A percentile compares a stretch with the other conserved stretches of the same genome.
Conservation (phyloP, 805 yeast genomes). For the Grigorovia humatica region DNA sequence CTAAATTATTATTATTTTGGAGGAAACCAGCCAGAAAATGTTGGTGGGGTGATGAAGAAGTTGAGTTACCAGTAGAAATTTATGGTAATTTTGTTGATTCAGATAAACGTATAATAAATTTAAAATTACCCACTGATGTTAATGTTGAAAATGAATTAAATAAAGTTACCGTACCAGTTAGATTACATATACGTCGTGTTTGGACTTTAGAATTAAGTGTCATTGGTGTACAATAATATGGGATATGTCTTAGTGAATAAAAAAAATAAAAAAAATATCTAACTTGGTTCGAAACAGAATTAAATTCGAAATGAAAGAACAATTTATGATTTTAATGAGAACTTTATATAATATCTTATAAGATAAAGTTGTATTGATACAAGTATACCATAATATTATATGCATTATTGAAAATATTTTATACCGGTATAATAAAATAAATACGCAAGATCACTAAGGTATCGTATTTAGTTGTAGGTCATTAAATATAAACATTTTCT, state of each 20-base stretch:
- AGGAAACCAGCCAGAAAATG: constrained; percentile 96
- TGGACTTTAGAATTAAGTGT: constrained; percentile 95
- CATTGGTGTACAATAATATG: constrained; percentile 52
- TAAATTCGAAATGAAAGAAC: too few species aligned
- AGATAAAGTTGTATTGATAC: too few species aligned
- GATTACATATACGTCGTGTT: constrained; percentile 81
- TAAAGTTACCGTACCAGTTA: constrained; percentile 35
- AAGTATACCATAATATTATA: too few species aligned
- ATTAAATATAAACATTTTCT: too few species aligned
- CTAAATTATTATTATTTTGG: constrained; percentile 83
- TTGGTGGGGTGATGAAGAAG: constrained; percentile 80
- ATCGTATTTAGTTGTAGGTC: too few species aligned
- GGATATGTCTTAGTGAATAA: not conserved
- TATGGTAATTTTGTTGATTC: constrained; percentile 18
- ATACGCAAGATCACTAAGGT: too few species aligned
- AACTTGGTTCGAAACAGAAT: not conserved
- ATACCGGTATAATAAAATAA: too few species aligned
- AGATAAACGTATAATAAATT: constrained; percentile 6
- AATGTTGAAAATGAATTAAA: constrained; percentile 9
- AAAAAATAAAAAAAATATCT: not conserved
- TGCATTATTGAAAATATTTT: not conserved
- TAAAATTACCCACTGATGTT: constrained; percentile 10
- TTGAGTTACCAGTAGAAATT: constrained; percentile 34
- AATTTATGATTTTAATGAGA: not conserved
- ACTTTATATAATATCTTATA: not conserved